These are phyloP conservation scores for Penicillium sp. DNA, from an alignment of 2,329 filamentous ascomycete species.

Conservation along the genomic window DNA sequence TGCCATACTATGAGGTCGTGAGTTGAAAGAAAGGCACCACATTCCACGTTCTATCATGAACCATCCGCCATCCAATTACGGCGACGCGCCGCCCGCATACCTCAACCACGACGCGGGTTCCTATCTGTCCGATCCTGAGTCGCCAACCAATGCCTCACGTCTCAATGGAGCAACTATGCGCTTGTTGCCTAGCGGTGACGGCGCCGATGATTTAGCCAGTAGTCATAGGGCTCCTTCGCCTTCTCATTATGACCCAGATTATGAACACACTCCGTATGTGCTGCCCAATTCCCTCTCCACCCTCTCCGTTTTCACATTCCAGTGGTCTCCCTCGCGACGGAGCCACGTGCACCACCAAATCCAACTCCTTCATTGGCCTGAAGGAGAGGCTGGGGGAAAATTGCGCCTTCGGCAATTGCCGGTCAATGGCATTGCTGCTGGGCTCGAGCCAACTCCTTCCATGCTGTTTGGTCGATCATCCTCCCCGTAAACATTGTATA, in stretches of 20 bases:
- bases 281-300: slow-evolving; percentile 8
- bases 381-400: not conserved
- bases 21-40: slow-evolving; percentile 5
- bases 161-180: slow-evolving; percentile 39
- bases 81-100: slow-evolving; percentile 40
- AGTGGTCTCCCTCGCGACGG: slow-evolving; percentile 22
- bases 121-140: slow-evolving; percentile 26
- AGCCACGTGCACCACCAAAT: slow-evolving; percentile 4
- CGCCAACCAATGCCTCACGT: slow-evolving; percentile 19
- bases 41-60: slow-evolving; percentile 20
- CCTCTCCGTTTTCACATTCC: slow-evolving; percentile 15
- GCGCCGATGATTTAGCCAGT: slow-evolving; percentile 28
- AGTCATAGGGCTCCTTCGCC: slow-evolving; percentile 22
- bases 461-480: not conserved
- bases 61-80: slow-evolving; percentile 29
- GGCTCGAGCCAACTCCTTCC: not conserved
- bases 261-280: slow-evolving; percentile 34
- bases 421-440: slow-evolving; percentile 2
- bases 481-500: slow-evolving; percentile 8
- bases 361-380: slow-evolving; percentile 10
- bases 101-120: slow-evolving; percentile 25
- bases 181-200: slow-evolving; percentile 35
- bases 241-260: slow-evolving; percentile 23
- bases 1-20: slow-evolving; percentile 15
- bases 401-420: not conserved